Evolutionary conservation across 108 stramenopile genomes (phyloP).

Genomic region (Nitzschia sp.): DNA sequence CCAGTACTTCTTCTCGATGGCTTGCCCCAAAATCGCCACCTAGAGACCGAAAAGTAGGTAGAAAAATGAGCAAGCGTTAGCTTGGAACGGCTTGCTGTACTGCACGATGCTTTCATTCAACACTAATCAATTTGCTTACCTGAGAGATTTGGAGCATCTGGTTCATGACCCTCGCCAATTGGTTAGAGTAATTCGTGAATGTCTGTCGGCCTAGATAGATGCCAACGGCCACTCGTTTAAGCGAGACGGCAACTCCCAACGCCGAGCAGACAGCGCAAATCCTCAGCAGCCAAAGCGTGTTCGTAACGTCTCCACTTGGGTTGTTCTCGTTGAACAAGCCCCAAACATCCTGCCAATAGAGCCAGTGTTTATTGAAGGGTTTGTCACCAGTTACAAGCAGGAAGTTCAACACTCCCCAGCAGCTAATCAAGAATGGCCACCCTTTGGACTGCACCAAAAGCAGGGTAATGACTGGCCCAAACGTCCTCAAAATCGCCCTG

Average conservation of each 20-base stretch:
- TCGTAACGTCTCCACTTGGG: slow-evolving; percentile 3
- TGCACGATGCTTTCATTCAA: too few relatives aligned
- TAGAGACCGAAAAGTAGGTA: too few relatives aligned
- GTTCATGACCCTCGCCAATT: slow-evolving; percentile 58
- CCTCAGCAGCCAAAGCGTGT: slow-evolving; percentile 9
- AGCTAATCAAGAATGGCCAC: slow-evolving; percentile 45
- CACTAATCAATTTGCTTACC: too few relatives aligned
- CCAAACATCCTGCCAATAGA: slow-evolving; percentile 10
- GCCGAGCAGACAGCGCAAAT: slow-evolving; percentile 50
- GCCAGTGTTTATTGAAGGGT: slow-evolving; percentile 40
- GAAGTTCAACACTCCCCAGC: slow-evolving; percentile 41
- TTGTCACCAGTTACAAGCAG: slow-evolving; percentile 25
- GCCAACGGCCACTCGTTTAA: slow-evolving; percentile 66
- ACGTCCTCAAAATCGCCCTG: background rate
- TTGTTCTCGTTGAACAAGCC: slow-evolving; percentile 16
- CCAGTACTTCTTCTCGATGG: background rate
- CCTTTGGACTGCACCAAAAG: slow-evolving; percentile 45
- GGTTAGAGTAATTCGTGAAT: slow-evolving; percentile 45
- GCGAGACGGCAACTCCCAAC: slow-evolving; percentile 38
- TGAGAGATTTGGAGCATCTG: slow-evolving; percentile 59
- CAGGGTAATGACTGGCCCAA: slow-evolving; percentile 35
- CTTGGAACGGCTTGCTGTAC: too few relatives aligned
- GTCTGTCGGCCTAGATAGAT: slow-evolving; percentile 57
- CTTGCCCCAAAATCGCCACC: slow-evolving; percentile 10
- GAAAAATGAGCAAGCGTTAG: too few relatives aligned